A percentile compares a stretch with the other conserved stretches of the same genome.
Evolutionary conservation across 164 flowering plant genomes (phyloP).

Genomic region (Aristolochia fimbriata): DNA sequence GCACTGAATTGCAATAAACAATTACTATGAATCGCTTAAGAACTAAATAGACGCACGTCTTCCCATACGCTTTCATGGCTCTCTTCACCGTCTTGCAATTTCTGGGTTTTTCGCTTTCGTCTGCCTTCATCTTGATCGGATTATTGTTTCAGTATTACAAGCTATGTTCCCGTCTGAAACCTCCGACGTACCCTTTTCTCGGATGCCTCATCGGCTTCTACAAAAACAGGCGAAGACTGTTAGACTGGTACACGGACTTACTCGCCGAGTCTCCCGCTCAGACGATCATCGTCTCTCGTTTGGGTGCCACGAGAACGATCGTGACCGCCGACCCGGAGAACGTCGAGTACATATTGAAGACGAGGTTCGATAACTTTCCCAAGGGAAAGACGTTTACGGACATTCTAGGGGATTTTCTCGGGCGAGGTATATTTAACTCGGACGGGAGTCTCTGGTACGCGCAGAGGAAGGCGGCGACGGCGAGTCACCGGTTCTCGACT

Average conservation of each 20-base stretch:
- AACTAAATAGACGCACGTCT: too few relatives aligned
- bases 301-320: slow-evolving; percentile 44
- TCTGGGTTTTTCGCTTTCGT: too few relatives aligned
- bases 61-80: too few relatives aligned
- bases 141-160: too few relatives aligned
- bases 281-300: slow-evolving; percentile 41
- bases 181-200: slow-evolving; percentile 45
- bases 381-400: slow-evolving; percentile 68
- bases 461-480: slow-evolving; percentile 57
- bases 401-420: slow-evolving; percentile 63
- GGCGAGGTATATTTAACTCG: slow-evolving; percentile 62
- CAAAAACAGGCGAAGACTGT: slow-evolving; percentile 42
- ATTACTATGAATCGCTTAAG: too few relatives aligned
- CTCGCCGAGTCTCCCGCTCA: slow-evolving; percentile 36
- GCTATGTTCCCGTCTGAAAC: slow-evolving; percentile 1
- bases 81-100: too few relatives aligned
- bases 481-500: slow-evolving; percentile 52
- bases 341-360: slow-evolving; percentile 58
- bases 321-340: slow-evolving; percentile 68
- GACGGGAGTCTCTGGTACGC: slow-evolving; percentile 60
- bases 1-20: too few relatives aligned
- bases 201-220: slow-evolving; percentile 55
- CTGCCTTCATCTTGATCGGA: too few relatives aligned
- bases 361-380: slow-evolving; percentile 58
- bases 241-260: slow-evolving; percentile 70